A percentile compares a stretch with the other conserved stretches of the same genome.
Conservation (phyloP, 2,329 filamentous ascomycete genomes). For the Scopulariopsis brevicaulis region DNA sequence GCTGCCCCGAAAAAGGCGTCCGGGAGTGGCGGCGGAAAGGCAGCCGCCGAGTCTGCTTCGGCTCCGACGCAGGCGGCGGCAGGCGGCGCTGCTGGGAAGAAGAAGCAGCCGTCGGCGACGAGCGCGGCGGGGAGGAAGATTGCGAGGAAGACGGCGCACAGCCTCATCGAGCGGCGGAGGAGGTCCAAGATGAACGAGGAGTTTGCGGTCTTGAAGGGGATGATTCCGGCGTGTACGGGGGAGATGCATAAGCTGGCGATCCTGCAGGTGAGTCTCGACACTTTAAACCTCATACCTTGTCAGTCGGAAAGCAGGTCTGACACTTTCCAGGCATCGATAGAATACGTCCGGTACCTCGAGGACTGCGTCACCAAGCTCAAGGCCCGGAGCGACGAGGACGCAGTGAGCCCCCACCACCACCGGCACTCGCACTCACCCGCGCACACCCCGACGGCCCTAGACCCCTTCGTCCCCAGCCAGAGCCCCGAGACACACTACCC, state of each 20-base stretch:
- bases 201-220: slow-evolving; percentile 81
- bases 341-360: slow-evolving; percentile 90
- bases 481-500: slow-evolving; percentile 9
- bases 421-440: not conserved
- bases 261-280: slow-evolving; percentile 54
- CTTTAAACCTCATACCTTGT: too few species aligned
- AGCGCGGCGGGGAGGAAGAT: slow-evolving; percentile 90
- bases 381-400: slow-evolving; percentile 32
- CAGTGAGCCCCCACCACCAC: slow-evolving; percentile 9
- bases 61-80: slow-evolving; percentile 11
- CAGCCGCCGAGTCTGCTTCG: slow-evolving; percentile 1
- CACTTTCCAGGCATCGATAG: slow-evolving; percentile 67
- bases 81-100: slow-evolving; percentile 41
- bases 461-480: not conserved
- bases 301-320: too few species aligned
- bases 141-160: slow-evolving; percentile 91
- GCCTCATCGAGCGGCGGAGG: slow-evolving; percentile 79
- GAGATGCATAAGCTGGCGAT: slow-evolving; percentile 99
- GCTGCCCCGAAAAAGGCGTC: slow-evolving; percentile 6
- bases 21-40: slow-evolving; percentile 8
- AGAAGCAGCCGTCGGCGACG: slow-evolving; percentile 63
- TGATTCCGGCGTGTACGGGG: slow-evolving; percentile 92
- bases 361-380: slow-evolving; percentile 78
- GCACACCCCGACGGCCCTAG: not conserved
- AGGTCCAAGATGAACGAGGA: slow-evolving; percentile 99